Conservation (phyloP, 306 rosid genomes). For the Cucurbita pepo region DNA sequence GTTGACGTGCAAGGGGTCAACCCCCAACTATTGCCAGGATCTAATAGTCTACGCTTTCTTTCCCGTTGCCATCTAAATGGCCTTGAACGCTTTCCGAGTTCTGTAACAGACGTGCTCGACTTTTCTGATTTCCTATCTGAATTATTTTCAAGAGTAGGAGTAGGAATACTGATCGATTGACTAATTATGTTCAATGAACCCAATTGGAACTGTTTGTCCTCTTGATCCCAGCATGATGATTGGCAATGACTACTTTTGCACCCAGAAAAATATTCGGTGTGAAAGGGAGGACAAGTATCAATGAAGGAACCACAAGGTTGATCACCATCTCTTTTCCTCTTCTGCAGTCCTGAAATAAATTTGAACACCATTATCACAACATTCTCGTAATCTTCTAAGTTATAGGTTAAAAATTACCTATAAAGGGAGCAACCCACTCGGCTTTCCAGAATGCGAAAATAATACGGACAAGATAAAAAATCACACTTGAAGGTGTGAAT, state of each 20-base stretch:
- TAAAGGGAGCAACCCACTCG: neutral
- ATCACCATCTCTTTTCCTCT: slow-evolving; percentile 34
- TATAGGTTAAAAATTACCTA: neutral
- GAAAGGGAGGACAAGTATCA: slow-evolving; percentile 8
- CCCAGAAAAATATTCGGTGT: slow-evolving; percentile 13
- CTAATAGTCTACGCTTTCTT: slow-evolving; percentile 29
- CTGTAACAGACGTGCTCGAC: slow-evolving; percentile 12
- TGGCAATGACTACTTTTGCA: slow-evolving; percentile 6
- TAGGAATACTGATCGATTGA: slow-evolving; percentile 5
- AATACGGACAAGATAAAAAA: neutral
- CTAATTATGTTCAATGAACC: slow-evolving; percentile 15
- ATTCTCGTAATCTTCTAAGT: neutral
- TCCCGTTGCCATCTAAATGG: slow-evolving; percentile 59
- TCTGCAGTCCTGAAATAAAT: slow-evolving; percentile 24
- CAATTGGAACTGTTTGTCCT: slow-evolving; percentile 1
- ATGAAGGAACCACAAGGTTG: slow-evolving; percentile 16
- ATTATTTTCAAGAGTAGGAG: slow-evolving; percentile 1
- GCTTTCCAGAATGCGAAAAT: neutral
- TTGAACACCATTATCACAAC: slow-evolving; percentile 6
- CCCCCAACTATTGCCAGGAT: slow-evolving; percentile 11
- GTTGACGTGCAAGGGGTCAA: neutral
- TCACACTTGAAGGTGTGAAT: neutral
- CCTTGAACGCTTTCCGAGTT: slow-evolving; percentile 42
- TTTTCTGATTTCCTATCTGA: slow-evolving; percentile 14
- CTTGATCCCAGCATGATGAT: slow-evolving; percentile 11